Conservation (phyloP, 2,329 filamentous ascomycete genomes). For the Polytolypa hystricis region DNA sequence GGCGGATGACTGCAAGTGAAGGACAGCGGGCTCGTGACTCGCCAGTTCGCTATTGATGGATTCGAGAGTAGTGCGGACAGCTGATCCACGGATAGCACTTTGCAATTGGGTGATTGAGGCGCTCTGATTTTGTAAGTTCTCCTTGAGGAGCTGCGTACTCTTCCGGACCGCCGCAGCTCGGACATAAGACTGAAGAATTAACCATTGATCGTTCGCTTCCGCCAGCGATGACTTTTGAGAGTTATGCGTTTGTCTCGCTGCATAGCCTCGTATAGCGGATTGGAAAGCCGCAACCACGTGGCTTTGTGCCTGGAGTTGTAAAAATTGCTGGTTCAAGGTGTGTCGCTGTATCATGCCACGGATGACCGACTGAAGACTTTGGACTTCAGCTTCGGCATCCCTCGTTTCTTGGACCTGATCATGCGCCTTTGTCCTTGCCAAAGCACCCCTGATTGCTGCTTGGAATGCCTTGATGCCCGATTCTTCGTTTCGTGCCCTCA, state of each 20-base stretch:
- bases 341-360: conserved; percentile 33
- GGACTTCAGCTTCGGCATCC: conserved; percentile 53
- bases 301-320: conserved; percentile 18
- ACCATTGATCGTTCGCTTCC: conserved; percentile 31
- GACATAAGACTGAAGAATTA: conserved; percentile 34
- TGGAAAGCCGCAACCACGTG: conserved; percentile 25
- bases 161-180: conserved; percentile 28
- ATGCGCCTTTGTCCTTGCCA: conserved; percentile 30
- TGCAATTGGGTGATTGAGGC: conserved; percentile 23
- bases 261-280: conserved; percentile 11
- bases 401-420: conserved; percentile 51
- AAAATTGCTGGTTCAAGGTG: conserved; percentile 15
- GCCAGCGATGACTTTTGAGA: conserved; percentile 32
- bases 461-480: conserved; percentile 41
- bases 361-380: conserved; percentile 44
- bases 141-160: conserved; percentile 17
- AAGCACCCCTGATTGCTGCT: conserved; percentile 42
- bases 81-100: conserved; percentile 22
- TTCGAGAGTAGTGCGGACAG: conserved; percentile 22
- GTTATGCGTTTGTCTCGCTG: conserved; percentile 28
- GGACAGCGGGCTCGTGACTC: conserved; percentile 32
- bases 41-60: conserved; percentile 29
- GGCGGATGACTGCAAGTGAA: conserved; percentile 42
- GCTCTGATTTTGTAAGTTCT: conserved; percentile 20
- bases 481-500: conserved; percentile 28